These are phyloP conservation scores for Excoecaria agallocha DNA, from an alignment of 345 rosid species.

Conservation along the genomic window DNA sequence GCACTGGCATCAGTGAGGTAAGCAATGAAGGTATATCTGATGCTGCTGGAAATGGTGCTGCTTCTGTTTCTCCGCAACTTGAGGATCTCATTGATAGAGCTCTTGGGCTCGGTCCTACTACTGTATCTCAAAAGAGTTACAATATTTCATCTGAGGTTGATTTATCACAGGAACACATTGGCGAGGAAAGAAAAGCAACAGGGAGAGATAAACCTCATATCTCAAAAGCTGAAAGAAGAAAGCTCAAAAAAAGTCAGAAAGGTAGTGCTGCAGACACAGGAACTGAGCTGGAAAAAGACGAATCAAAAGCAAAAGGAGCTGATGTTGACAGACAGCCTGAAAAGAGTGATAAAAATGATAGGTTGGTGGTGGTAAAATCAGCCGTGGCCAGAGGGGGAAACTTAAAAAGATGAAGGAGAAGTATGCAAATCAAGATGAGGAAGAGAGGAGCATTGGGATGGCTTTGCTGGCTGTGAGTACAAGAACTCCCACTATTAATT, in stretches of 20 bases:
- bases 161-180: constrained; percentile 33
- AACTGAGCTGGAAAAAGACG: constrained; percentile 42
- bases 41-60: constrained; percentile 35
- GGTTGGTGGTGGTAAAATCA: constrained; percentile 58
- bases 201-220: constrained; percentile 64
- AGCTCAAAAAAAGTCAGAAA: constrained; percentile 73
- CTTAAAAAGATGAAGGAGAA: constrained; percentile 98
- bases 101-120: constrained; percentile 78
- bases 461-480: constrained; percentile 85
- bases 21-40: constrained; percentile 30
- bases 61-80: constrained; percentile 58
- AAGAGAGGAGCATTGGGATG: constrained; percentile 80
- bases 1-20: constrained; percentile 24
- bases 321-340: constrained; percentile 38
- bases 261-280: constrained; percentile 33
- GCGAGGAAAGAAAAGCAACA: constrained; percentile 45
- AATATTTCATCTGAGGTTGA: constrained; percentile 41
- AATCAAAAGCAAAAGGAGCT: constrained; percentile 33
- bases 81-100: constrained; percentile 96
- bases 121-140: constrained; percentile 41
- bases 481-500: background rate
- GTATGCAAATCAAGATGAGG: constrained; percentile 96
- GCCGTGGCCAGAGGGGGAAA: constrained; percentile 87
- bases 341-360: constrained; percentile 40
- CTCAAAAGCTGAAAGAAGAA: constrained; percentile 90